Evolutionary conservation across 208 protist species (phyloP).

Genomic region (Spongospora subterranea): DNA sequence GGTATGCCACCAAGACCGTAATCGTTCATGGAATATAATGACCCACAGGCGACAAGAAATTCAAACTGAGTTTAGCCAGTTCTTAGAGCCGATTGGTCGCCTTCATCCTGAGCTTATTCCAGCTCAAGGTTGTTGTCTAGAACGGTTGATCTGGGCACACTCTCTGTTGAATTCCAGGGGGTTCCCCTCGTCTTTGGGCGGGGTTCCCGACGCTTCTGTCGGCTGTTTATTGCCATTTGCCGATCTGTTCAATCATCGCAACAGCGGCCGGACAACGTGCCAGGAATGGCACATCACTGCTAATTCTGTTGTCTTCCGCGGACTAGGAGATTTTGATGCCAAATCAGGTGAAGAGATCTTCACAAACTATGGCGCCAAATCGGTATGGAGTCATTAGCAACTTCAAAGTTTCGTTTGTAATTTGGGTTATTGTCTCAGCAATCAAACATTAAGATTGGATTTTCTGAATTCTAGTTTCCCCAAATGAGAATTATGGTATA

Average conservation of each 20-base stretch:
- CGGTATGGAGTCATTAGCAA: neutral
- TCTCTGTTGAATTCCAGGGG: neutral
- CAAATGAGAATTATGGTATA: no score
- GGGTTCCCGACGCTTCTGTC: neutral
- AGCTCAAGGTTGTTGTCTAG: neutral
- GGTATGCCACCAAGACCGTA: neutral
- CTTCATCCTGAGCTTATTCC: neutral
- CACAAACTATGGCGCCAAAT: constrained; percentile 56
- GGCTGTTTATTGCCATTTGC: constrained; percentile 36
- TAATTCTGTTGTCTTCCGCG: constrained; percentile 1
- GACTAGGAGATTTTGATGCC: neutral
- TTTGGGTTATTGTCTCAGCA: no score
- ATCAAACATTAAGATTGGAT: no score
- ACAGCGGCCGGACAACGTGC: neutral
- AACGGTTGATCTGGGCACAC: neutral
- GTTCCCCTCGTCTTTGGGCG: neutral
- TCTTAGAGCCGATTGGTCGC: neutral
- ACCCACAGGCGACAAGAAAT: neutral
- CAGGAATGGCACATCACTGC: constrained; percentile 43
- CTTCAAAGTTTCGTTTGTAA: neutral
- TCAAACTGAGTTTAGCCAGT: neutral
- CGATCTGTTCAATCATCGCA: constrained; percentile 27
- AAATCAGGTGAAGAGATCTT: neutral
- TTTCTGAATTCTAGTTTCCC: no score
- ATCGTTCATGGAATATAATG: neutral